Percentiles rank a stretch among this genome's conserved stretches.
phyloP scores from a whole-genome alignment of 495 filamentous ascomycete species.

The Penicillium parvum region DNA sequence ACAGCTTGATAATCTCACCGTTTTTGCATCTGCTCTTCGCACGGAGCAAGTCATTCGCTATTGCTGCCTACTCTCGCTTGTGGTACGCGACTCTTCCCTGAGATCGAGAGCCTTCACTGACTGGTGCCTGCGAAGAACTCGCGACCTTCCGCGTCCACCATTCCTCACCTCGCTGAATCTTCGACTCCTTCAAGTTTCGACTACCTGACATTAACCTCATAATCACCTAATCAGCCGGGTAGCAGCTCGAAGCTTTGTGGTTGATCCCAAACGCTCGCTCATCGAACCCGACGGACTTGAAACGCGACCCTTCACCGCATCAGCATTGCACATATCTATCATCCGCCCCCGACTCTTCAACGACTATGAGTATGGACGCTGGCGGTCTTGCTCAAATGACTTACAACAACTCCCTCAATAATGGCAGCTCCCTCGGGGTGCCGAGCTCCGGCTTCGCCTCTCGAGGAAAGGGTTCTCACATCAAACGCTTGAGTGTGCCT shows the following conservation, averaged over 20 bases:
- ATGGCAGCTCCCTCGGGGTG: slow-evolving; percentile 62
- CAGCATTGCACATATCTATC: slow-evolving; percentile 37
- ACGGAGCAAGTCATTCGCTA: slow-evolving; percentile 14
- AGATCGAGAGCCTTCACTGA: no score
- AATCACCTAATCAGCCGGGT: slow-evolving; percentile 38
- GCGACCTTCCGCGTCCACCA: slow-evolving; percentile 9
- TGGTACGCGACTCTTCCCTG: slow-evolving; percentile 19
- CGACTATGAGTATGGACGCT: slow-evolving; percentile 83
- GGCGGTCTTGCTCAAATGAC: slow-evolving; percentile 99
- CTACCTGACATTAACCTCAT: slow-evolving; percentile 23
- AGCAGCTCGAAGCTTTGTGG: slow-evolving; percentile 25
- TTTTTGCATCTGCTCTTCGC: slow-evolving; percentile 9
- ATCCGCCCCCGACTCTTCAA: slow-evolving; percentile 15
- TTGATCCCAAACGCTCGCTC: slow-evolving; percentile 32
- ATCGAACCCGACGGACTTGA: slow-evolving; percentile 9
- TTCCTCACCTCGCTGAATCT: slow-evolving; percentile 15
- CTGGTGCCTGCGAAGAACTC: slow-evolving; percentile 13
- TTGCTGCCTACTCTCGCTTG: slow-evolving; percentile 18
- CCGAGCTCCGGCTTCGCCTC: slow-evolving; percentile 78
- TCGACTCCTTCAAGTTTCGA: slow-evolving; percentile 11
- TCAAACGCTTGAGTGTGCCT: slow-evolving; percentile 75
- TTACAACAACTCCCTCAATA: slow-evolving; percentile 69
- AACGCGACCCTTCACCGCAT: slow-evolving; percentile 15
- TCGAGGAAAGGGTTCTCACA: slow-evolving; percentile 71
- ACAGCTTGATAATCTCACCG: slow-evolving; percentile 23